Evolutionary conservation across 352 stramenopile species (phyloP).

Genomic region (Phytopythium kandeliae): DNA sequence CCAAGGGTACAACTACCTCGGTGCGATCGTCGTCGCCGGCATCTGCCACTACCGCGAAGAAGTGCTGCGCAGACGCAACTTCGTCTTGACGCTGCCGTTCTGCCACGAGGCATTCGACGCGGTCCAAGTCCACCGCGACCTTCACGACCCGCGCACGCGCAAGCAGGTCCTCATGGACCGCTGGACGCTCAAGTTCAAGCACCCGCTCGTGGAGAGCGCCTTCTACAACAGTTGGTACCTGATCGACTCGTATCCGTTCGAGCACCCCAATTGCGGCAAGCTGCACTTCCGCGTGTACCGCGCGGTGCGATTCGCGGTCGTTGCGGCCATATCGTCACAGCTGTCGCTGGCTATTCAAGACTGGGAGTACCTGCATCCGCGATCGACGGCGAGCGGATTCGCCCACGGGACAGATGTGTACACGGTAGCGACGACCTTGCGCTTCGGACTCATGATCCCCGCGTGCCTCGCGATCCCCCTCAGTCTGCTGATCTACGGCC

Average conservation of each 20-base stretch:
- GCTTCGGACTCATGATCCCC: slow-evolving; percentile 31
- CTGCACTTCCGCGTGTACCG: slow-evolving; percentile 30
- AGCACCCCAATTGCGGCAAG: slow-evolving; percentile 31
- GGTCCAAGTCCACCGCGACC: slow-evolving; percentile 9
- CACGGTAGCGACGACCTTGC: slow-evolving; percentile 12
- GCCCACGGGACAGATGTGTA: slow-evolving; percentile 8
- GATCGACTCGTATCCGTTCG: slow-evolving; percentile 34
- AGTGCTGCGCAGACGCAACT: slow-evolving; percentile 30
- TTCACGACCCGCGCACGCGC: slow-evolving; percentile 27
- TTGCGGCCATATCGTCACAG: slow-evolving; percentile 28
- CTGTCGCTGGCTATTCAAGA: slow-evolving; percentile 35
- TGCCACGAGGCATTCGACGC: slow-evolving; percentile 19
- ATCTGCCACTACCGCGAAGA: slow-evolving; percentile 37
- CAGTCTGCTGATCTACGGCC: slow-evolving; percentile 20
- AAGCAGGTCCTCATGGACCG: slow-evolving; percentile 27
- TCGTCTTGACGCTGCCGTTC: slow-evolving; percentile 31
- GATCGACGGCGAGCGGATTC: neutral
- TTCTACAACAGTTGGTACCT: slow-evolving; percentile 47
- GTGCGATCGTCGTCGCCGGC: slow-evolving; percentile 25
- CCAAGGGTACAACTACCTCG: slow-evolving; percentile 37
- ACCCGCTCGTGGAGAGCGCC: slow-evolving; percentile 25
- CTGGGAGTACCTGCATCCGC: slow-evolving; percentile 26
- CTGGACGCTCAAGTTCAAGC: slow-evolving; percentile 30
- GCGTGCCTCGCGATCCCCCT: slow-evolving; percentile 18
- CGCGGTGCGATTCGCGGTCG: slow-evolving; percentile 29